Base-by-base conservation (phyloP, 2,329 filamentous ascomycete genomes). In the Cercospora sp. region DNA sequence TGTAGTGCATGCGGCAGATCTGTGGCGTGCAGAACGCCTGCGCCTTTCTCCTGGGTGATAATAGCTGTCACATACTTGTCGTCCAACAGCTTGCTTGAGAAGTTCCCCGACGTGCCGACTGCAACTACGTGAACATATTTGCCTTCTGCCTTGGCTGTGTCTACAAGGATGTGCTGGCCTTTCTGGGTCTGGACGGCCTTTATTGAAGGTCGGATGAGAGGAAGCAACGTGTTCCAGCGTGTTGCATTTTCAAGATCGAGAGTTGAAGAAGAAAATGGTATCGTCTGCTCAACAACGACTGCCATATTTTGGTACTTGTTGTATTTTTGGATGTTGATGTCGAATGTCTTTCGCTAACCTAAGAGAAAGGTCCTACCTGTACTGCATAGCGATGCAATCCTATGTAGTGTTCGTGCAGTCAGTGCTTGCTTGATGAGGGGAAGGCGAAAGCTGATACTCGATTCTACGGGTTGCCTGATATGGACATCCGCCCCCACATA, bases 241-340 rank as follows among this genome's bases (percentile, higher is more conserved):
- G 70, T 58, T 7, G 76, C 64, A 51, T 76, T 78, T 18, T 73
- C 69, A 34, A 78, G 73, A 43, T 78, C 75, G 16, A 79, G 72
- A 21, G 70, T 63, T 37, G 70, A 37, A 3, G 70, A 55, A 8
- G 70, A 65, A 67, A 78, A 79, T 2, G 78, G 78, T 16, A 79
- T 73, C 2, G 78, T 79, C 66, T 78, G 78, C 43, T 77, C 74
- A 43, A 79, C 77, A 18, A 78, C 74, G n/a, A 79, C 73, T 34
- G 77, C 73, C 78, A 79, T 79, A n/a, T 43, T 60, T 30, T 32
- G 18, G 21, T 12, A 24, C 13, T 32, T 53, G 49, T 21, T 65
- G 28, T 58, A 9, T 6, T 1, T 16, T 12, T 13, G 28, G 32
- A 4, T 49, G 43, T 24, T 9, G 45, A 2, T 26, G 43, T 51